These are phyloP conservation scores for Magnolia changhungtana DNA, from an alignment of 164 flowering plant genomes.

Conservation along the genomic window DNA sequence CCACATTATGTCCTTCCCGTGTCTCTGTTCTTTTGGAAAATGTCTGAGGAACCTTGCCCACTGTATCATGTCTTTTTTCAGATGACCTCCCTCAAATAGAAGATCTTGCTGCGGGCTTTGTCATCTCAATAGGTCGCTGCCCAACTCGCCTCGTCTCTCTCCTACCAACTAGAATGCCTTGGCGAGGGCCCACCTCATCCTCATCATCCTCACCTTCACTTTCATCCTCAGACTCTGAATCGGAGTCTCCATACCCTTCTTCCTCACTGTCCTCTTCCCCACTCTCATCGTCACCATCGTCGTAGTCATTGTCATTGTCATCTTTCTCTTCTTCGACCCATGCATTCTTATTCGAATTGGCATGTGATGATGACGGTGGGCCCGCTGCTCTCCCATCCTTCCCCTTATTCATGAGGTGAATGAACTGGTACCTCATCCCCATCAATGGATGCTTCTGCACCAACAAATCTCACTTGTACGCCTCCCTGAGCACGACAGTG, in stretches of 20 bases:
- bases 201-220: constrained; percentile 4
- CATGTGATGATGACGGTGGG: neutral
- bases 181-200: constrained; percentile 4
- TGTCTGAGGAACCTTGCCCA: constrained; percentile 4
- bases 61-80: constrained; percentile 11
- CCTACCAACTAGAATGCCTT: constrained; percentile 7
- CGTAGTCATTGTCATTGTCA: constrained; percentile 30
- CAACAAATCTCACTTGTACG: constrained; percentile 65
- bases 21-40: constrained; percentile 17
- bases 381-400: constrained; percentile 29
- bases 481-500: constrained; percentile 85
- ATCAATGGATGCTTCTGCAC: constrained; percentile 65
- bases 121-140: neutral
- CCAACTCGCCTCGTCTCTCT: constrained; percentile 13
- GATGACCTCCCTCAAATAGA: constrained; percentile 11
- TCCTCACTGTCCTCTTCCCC: constrained; percentile 20
- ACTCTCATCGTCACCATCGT: constrained; percentile 8
- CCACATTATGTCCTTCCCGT: constrained; percentile 5
- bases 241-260: constrained; percentile 6
- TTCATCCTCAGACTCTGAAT: constrained; percentile 11
- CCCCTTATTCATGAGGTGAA: constrained; percentile 64
- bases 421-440: constrained; percentile 62
- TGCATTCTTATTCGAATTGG: neutral
- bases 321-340: constrained; percentile 14
- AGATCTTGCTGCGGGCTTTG: constrained; percentile 7